Evolutionary conservation across 805 yeast genomes (phyloP).

Genomic region (Helenozyma baotianmanensis): DNA sequence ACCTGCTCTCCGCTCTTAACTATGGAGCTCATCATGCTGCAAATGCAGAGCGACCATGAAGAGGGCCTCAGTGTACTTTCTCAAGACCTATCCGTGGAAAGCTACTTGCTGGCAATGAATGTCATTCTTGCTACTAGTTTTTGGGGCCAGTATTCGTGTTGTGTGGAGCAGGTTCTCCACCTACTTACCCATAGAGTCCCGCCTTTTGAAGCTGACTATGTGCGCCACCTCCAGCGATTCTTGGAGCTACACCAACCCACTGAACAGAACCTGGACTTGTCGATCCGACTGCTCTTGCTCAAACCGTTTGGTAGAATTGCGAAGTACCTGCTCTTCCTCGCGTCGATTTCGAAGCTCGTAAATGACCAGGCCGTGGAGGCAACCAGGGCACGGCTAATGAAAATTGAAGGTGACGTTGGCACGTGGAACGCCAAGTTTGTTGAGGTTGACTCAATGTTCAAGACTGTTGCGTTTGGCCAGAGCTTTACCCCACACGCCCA

Average conservation of each 20-base stretch:
- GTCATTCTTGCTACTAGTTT: too few species aligned
- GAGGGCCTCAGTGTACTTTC: too few species aligned
- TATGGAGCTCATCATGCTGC: slow-evolving; percentile 2
- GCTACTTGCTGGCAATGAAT: too few species aligned
- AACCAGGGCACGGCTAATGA: slow-evolving; percentile 3
- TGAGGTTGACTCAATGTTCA: background rate
- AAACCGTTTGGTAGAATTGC: slow-evolving; percentile 13
- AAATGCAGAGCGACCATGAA: background rate
- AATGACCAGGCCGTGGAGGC: slow-evolving; percentile 2
- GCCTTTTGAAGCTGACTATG: slow-evolving; percentile 9
- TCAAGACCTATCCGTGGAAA: too few species aligned
- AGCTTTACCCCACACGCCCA: too few species aligned
- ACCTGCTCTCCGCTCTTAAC: slow-evolving; percentile 11
- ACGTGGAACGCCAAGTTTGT: background rate
- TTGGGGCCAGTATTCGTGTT: too few species aligned
- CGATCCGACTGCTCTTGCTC: slow-evolving; percentile 12
- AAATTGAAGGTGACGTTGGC: slow-evolving; percentile 7
- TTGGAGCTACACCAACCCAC: slow-evolving; percentile 12
- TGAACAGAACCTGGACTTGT: slow-evolving; percentile 10
- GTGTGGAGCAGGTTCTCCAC: slow-evolving; percentile 1
- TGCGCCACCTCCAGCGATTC: slow-evolving; percentile 9
- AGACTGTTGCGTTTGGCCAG: too few species aligned
- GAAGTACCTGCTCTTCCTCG: slow-evolving; percentile 11
- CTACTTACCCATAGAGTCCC: slow-evolving; percentile 4
- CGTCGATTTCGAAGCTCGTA: slow-evolving; percentile 2